Evolutionary conservation across 768 basidiomycete genomes (phyloP).

Genomic region (Terana coerulea): DNA sequence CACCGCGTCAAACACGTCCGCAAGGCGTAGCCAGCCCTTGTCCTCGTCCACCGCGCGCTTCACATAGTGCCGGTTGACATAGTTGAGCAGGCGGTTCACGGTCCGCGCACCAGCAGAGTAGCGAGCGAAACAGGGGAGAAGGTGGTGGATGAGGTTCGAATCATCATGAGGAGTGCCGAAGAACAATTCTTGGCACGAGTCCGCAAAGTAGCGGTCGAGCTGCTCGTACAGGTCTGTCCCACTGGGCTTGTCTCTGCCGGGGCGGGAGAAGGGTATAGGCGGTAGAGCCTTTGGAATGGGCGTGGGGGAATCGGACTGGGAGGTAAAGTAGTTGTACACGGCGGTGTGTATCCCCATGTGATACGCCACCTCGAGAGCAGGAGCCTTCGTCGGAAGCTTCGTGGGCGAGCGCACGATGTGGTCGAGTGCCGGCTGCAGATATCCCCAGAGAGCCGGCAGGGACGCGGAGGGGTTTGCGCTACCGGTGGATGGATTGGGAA

Average conservation of each 20-base stretch:
- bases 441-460: conserved; percentile 68
- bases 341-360: conserved; percentile 79
- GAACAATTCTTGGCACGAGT: conserved; percentile 55
- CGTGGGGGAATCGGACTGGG: conserved; percentile 35
- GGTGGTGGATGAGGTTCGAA: conserved; percentile 60
- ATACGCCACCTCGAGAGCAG: conserved; percentile 65
- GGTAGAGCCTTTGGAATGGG: conserved; percentile 7
- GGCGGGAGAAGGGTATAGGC: conserved; percentile 8
- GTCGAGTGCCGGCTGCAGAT: conserved; percentile 69
- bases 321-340: conserved; percentile 73
- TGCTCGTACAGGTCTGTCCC: conserved; percentile 72
- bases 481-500: conserved; percentile 28
- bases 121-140: conserved; percentile 68
- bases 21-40: conserved; percentile 69
- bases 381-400: conserved; percentile 56
- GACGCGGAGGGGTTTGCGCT: conserved; percentile 76
- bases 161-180: conserved; percentile 67
- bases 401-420: conserved; percentile 73
- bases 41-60: conserved; percentile 77
- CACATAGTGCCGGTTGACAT: conserved; percentile 68
- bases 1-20: conserved; percentile 60
- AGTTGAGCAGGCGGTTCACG: conserved; percentile 70
- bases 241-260: conserved; percentile 35
- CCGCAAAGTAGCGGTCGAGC: conserved; percentile 67
- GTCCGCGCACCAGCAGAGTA: conserved; percentile 65